These are phyloP conservation scores for Abelmoschus esculentus DNA, from an alignment of 345 rosid species.

Conservation along the genomic window DNA sequence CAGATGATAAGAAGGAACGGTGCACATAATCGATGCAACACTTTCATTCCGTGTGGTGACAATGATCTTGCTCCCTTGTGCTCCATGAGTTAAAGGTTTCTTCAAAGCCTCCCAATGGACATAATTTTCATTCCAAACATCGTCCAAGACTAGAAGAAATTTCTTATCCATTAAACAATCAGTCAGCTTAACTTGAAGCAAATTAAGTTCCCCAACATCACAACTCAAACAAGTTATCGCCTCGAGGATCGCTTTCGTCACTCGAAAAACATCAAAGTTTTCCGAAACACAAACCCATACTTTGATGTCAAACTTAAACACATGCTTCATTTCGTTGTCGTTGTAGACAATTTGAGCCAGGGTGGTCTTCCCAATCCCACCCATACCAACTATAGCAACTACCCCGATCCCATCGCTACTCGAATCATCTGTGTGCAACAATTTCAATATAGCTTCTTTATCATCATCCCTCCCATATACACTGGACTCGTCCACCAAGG, in stretches of 20 bases:
- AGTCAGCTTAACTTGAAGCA: conserved; percentile 25
- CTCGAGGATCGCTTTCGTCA: conserved; percentile 13
- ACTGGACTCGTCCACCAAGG: conserved; percentile 10
- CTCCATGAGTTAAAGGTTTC: conserved; percentile 17
- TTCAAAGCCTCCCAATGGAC: conserved; percentile 22
- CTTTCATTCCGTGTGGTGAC: conserved; percentile 21
- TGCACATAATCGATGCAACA: conserved; percentile 21
- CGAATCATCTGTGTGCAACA: not conserved
- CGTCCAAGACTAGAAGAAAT: conserved; percentile 29
- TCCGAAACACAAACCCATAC: conserved; percentile 27
- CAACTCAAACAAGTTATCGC: conserved; percentile 12
- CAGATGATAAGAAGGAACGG: conserved; percentile 15
- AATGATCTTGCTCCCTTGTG: conserved; percentile 20
- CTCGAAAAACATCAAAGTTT: conserved; percentile 3
- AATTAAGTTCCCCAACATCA: conserved; percentile 17
- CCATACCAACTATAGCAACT: conserved; percentile 22
- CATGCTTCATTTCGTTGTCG: conserved; percentile 5
- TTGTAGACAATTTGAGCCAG: conserved; percentile 17
- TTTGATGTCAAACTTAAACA: conserved; percentile 20
- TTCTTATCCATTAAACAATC: conserved; percentile 12
- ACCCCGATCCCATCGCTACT: not conserved
- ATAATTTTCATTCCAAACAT: conserved; percentile 17
- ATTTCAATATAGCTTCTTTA: not conserved
- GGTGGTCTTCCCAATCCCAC: conserved; percentile 28
- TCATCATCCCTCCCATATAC: conserved; percentile 7